phyloP scores from a whole-genome alignment of 345 rosid species.

The Bruguiera sexangula region DNA sequence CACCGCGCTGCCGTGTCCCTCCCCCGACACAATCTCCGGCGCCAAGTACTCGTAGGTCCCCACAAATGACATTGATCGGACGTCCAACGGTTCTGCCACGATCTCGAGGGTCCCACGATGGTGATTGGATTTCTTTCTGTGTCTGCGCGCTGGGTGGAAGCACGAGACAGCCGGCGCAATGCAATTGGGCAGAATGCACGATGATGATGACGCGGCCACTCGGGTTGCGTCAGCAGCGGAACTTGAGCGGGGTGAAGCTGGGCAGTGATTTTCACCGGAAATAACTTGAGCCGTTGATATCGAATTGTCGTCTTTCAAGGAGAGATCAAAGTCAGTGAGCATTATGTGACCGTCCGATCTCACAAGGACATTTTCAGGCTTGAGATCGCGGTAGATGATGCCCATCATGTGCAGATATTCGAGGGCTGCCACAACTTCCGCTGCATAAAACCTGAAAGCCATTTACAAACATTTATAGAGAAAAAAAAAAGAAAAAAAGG shows the following conservation, averaged over 20 bases:
- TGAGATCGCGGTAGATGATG: slow-evolving; percentile 57
- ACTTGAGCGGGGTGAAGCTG: not conserved
- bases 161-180: slow-evolving; percentile 52
- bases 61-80: slow-evolving; percentile 60
- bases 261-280: slow-evolving; percentile 18
- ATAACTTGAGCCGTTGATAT: slow-evolving; percentile 41
- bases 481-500: too few species aligned
- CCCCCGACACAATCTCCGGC: slow-evolving; percentile 60
- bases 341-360: slow-evolving; percentile 61
- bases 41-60: slow-evolving; percentile 71
- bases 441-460: slow-evolving; percentile 46
- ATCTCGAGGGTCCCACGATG: slow-evolving; percentile 38
- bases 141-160: slow-evolving; percentile 36
- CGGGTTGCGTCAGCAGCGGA: slow-evolving; percentile 8
- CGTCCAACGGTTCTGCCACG: slow-evolving; percentile 56
- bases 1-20: slow-evolving; percentile 66
- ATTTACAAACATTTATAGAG: too few species aligned
- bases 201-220: slow-evolving; percentile 25
- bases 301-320: slow-evolving; percentile 42
- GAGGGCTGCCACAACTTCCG: slow-evolving; percentile 49
- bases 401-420: slow-evolving; percentile 73
- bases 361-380: slow-evolving; percentile 65
- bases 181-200: slow-evolving; percentile 58
- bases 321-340: slow-evolving; percentile 70
- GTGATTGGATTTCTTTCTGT: slow-evolving; percentile 24